A percentile compares a stretch with the other conserved stretches of the same genome.
These are phyloP conservation scores for Pyrenula massariospora DNA, from an alignment of 495 filamentous ascomycete species.

Conservation along the genomic window DNA sequence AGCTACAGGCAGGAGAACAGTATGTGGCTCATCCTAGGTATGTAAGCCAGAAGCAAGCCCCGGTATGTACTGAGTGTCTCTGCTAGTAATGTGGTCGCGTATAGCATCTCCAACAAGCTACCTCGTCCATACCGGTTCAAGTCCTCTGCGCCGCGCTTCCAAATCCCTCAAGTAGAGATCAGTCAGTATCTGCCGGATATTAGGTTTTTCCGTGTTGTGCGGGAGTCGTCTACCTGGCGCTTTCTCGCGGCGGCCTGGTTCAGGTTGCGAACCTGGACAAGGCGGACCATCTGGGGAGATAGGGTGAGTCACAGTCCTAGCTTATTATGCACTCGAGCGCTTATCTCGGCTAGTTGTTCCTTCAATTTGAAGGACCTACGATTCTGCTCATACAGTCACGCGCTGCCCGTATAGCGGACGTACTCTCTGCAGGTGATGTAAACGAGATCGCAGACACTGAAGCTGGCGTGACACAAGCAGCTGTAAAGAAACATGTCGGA, in stretches of 20 bases:
- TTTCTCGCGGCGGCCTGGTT: conserved; percentile 46
- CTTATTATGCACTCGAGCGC: neutral
- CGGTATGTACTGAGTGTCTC: neutral
- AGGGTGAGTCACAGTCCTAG: conserved; percentile 34
- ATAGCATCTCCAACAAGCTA: conserved; percentile 54
- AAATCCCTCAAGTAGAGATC: conserved; percentile 55
- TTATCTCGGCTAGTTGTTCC: conserved; percentile 49
- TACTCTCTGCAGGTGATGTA: conserved; percentile 61
- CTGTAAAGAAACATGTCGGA: conserved; percentile 27
- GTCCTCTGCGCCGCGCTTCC: conserved; percentile 62
- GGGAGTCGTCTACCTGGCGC: conserved; percentile 59
- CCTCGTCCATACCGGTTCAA: conserved; percentile 79
- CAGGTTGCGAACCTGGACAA: conserved; percentile 56
- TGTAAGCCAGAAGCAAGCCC: neutral
- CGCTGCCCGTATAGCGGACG: conserved; percentile 61
- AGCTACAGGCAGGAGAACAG: conserved; percentile 66
- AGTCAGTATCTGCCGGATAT: conserved; percentile 44
- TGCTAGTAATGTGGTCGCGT: conserved; percentile 73
- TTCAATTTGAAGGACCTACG: conserved; percentile 76
- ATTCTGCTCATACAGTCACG: conserved; percentile 80
- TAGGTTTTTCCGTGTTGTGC: conserved; percentile 60
- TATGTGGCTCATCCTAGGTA: conserved; percentile 76
- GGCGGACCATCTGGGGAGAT: conserved; percentile 87
- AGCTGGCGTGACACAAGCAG: conserved; percentile 41
- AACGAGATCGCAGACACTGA: conserved; percentile 73